A percentile compares a stretch with the other conserved stretches of the same genome.
Conservation (phyloP, 2,329 filamentous ascomycete species). For the Colletotrichum sp. region DNA sequence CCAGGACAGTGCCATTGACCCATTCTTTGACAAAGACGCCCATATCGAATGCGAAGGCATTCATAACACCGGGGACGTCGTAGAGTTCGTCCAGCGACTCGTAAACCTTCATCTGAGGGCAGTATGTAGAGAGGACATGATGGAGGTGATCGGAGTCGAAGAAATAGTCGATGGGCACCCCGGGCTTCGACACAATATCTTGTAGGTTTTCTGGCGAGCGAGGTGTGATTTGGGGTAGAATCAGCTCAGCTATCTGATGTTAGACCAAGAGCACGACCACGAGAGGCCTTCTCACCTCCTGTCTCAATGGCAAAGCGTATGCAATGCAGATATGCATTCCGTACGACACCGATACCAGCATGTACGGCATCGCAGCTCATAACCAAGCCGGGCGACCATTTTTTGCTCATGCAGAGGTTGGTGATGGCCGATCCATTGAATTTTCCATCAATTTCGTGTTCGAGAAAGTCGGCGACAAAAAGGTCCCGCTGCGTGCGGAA, state of each 20-base stretch:
- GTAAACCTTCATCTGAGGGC: slow-evolving; percentile 41
- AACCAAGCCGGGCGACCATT: slow-evolving; percentile 45
- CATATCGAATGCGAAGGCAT: slow-evolving; percentile 28
- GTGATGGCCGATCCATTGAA: slow-evolving; percentile 35
- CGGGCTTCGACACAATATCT: slow-evolving; percentile 4
- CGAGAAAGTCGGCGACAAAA: slow-evolving; percentile 38
- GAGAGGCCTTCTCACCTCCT: slow-evolving; percentile 37
- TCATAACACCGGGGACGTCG: slow-evolving; percentile 32
- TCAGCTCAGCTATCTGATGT: slow-evolving; percentile 34
- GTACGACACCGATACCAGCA: slow-evolving; percentile 48
- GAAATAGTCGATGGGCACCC: slow-evolving; percentile 35
- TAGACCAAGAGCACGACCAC: slow-evolving; percentile 1
- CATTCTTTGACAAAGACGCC: slow-evolving; percentile 21
- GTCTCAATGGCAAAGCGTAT: slow-evolving; percentile 51
- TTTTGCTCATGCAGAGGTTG: slow-evolving; percentile 38
- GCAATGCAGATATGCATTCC: slow-evolving; percentile 50
- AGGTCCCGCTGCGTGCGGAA: slow-evolving; percentile 35
- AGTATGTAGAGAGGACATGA: slow-evolving; percentile 30
- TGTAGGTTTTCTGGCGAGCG: slow-evolving; percentile 36
- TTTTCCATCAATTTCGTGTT: slow-evolving; percentile 34
- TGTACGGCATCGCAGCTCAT: slow-evolving; percentile 47
- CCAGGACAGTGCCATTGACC: slow-evolving; percentile 30
- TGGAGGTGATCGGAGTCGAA: slow-evolving; percentile 38
- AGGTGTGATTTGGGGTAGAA: slow-evolving; percentile 39
- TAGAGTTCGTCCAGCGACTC: slow-evolving; percentile 37